Base-by-base conservation (phyloP, 75 land plant species). In the Pinus tabuliformis region DNA sequence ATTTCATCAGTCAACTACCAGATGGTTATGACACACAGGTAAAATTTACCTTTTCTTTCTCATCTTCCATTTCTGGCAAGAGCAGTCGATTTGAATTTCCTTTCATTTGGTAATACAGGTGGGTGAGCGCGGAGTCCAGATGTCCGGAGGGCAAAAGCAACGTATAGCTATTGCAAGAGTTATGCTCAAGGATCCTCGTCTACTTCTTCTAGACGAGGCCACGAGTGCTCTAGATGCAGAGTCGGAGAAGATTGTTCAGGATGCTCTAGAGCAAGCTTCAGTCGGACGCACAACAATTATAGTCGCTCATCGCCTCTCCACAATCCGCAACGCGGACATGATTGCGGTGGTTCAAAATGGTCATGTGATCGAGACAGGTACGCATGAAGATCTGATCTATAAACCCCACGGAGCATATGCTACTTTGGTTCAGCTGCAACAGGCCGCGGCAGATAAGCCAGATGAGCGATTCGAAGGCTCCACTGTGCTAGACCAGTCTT, bases 211-310 rank as follows among this genome's bases (percentile, higher is more conserved):
- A 17, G 84, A 83, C 56, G 84, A 78, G 73, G 84, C 80, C 42
- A 82, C 84, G 6, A 82, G 84, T 45, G 80, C 84, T 21, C 62
- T 83, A 22, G 84, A 83, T 63, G 78, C 84, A 22, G 81, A 79
- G 42, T 83, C 84, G 26, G 81, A 83, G 70, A 58, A 70, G 61
- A 59, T 79, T n/a, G 84, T 83, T 16, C 84, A 78, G 21, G 74
- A 75, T 24, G 81, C 84, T 5, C 81, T 83, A 21, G 84, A 83
- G 7, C 24, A 16, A 6, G 77, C 74, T 58, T 54, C 66, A 13
- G 73, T 83, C 16, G 84, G 84, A 13, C 77, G 84, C 6, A 83
- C 84, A 45, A 79, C 84, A 16, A 56, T 83, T 26, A 74, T 83
- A 37, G 71, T 83, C 20, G 78, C 85, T 13, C 85, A 83, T 73